phyloP scores from a whole-genome alignment of 2,329 filamentous ascomycete genomes.

The Trichoderma sp. region DNA sequence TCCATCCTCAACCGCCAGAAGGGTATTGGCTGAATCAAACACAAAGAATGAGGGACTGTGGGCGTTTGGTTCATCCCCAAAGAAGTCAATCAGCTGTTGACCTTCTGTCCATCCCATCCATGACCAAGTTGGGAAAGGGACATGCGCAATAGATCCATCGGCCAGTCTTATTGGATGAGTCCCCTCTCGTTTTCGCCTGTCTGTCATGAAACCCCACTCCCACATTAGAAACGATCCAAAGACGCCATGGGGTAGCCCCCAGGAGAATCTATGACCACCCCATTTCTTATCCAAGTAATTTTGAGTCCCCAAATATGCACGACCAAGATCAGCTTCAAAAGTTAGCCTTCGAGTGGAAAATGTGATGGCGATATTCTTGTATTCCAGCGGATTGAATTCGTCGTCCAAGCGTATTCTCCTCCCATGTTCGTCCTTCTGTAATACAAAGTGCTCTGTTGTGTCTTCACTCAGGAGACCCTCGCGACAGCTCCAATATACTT shows the following conservation, averaged over 20 bases:
- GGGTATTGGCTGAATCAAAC: no score
- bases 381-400: background rate
- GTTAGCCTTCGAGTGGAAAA: background rate
- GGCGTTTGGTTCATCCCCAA: no score
- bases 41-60: no score
- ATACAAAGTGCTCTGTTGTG: background rate
- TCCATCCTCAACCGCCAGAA: no score
- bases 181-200: background rate
- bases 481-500: background rate
- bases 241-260: background rate
- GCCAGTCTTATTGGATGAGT: background rate
- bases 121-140: background rate
- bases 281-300: background rate
- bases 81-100: no score
- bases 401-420: background rate
- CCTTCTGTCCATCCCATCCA: background rate
- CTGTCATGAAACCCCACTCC: background rate
- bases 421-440: background rate
- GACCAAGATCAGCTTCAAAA: background rate
- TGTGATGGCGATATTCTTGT: background rate
- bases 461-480: background rate
- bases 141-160: background rate
- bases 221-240: background rate
- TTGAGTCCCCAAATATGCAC: background rate
- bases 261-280: background rate